phyloP scores from a whole-genome alignment of 2,329 filamentous ascomycete species.

The Truncatella angustata region DNA sequence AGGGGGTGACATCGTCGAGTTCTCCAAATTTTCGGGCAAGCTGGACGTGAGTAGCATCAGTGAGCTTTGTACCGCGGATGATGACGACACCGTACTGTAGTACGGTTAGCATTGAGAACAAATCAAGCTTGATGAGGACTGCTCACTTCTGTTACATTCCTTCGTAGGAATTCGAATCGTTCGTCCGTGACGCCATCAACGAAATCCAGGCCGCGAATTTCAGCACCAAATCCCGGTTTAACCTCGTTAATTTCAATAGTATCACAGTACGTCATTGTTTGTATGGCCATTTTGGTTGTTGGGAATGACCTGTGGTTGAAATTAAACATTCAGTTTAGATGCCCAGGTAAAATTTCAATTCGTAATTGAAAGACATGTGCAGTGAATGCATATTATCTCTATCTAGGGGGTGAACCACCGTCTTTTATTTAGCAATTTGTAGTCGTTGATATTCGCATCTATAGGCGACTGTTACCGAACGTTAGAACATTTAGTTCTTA shows the following conservation, averaged over 20 bases:
- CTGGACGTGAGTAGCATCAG: slow-evolving; percentile 48
- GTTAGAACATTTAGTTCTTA: too few relatives aligned
- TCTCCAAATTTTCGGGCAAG: slow-evolving; percentile 52
- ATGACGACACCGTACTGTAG: slow-evolving; percentile 51
- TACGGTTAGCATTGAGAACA: not conserved
- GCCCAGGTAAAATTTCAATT: too few relatives aligned
- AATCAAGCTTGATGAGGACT: not conserved
- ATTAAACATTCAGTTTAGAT: too few relatives aligned
- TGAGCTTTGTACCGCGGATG: slow-evolving; percentile 48
- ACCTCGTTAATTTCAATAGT: not conserved
- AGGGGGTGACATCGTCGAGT: slow-evolving; percentile 53
- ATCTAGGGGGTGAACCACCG: too few relatives aligned
- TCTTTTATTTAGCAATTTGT: too few relatives aligned
- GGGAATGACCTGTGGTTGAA: too few relatives aligned
- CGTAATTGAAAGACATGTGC: too few relatives aligned
- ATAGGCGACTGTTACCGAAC: too few relatives aligned
- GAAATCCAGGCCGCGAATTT: slow-evolving; percentile 13
- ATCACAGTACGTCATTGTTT: too few relatives aligned
- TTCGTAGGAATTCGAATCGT: slow-evolving; percentile 5
- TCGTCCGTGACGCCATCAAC: not conserved
- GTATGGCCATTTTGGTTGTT: too few relatives aligned
- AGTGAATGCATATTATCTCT: too few relatives aligned
- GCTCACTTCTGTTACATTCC: slow-evolving; percentile 11
- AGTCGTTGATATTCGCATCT: too few relatives aligned
- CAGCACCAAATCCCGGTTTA: not conserved